These are phyloP conservation scores for Gymnopilus junonius DNA, from an alignment of 768 basidiomycete species.

Conservation along the genomic window DNA sequence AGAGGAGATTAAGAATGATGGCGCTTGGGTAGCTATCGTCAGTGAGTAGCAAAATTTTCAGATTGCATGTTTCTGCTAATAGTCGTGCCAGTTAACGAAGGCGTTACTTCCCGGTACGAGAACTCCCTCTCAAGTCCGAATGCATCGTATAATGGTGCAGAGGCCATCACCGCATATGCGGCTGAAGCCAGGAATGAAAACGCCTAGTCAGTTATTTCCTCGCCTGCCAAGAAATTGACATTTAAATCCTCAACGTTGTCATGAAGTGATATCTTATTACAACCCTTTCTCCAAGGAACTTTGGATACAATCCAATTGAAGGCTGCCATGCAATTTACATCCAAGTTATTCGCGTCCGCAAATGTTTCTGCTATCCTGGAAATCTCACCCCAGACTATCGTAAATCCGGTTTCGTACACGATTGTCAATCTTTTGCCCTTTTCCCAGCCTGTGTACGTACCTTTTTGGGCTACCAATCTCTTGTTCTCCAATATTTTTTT, in stretches of 20 bases:
- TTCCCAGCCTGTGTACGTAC: slow-evolving; percentile 61
- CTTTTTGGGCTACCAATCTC: neutral
- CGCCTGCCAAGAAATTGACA: slow-evolving; percentile 26
- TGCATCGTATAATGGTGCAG: slow-evolving; percentile 47
- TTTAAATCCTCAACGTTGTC: neutral
- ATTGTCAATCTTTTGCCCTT: slow-evolving; percentile 61
- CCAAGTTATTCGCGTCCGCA: slow-evolving; percentile 14
- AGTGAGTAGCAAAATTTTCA: slow-evolving; percentile 37
- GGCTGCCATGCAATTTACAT: slow-evolving; percentile 22
- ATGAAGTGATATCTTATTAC: neutral
- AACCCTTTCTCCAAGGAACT: slow-evolving; percentile 33
- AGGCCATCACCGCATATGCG: slow-evolving; percentile 51
- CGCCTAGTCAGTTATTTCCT: slow-evolving; percentile 55
- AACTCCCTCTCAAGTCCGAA: slow-evolving; percentile 42
- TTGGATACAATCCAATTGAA: slow-evolving; percentile 34
- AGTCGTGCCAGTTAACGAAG: slow-evolving; percentile 40
- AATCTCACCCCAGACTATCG: slow-evolving; percentile 54
- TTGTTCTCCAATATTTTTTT: too few species aligned
- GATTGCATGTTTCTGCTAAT: neutral
- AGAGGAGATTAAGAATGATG: slow-evolving; percentile 47
- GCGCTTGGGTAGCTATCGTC: slow-evolving; percentile 54
- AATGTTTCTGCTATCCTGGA: slow-evolving; percentile 38
- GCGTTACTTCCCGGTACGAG: slow-evolving; percentile 39
- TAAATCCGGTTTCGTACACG: slow-evolving; percentile 50
- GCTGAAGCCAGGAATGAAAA: slow-evolving; percentile 63